A percentile compares a stretch with the other conserved stretches of the same genome.
Conservation (phyloP, 345 rosid genomes). For the Rubroshorea leprosula region DNA sequence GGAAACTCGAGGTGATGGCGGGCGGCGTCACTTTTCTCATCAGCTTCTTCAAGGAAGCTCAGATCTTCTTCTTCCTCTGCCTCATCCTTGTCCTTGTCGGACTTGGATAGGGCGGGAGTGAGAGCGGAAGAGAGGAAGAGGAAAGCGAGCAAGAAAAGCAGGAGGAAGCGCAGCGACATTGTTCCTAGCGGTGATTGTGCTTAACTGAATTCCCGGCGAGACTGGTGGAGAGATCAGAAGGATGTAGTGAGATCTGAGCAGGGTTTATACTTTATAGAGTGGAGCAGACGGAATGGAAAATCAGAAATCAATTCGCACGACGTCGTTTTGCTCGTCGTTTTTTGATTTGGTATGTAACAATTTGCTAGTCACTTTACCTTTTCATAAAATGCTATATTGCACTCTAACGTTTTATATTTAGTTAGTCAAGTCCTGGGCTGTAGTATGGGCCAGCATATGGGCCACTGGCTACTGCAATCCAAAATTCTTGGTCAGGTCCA, state of each 20-base stretch:
- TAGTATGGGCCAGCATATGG: no score
- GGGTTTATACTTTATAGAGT: constrained; percentile 19
- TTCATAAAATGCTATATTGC: no score
- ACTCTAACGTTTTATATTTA: no score
- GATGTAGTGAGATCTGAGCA: constrained; percentile 15
- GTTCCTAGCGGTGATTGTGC: background rate
- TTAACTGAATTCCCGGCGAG: background rate
- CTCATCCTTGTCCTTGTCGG: constrained; percentile 16
- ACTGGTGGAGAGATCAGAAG: constrained; percentile 17
- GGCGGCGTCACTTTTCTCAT: constrained; percentile 20
- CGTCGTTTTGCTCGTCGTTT: no score
- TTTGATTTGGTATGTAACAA: no score
- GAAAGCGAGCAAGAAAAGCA: constrained; percentile 39
- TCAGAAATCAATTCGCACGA: background rate
- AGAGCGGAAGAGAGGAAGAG: constrained; percentile 47
- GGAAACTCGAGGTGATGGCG: constrained; percentile 8
- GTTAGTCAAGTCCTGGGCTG: no score
- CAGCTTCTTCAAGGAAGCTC: constrained; percentile 72
- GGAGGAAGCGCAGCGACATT: constrained; percentile 42
- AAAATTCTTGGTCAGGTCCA: no score
- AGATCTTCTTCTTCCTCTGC: constrained; percentile 56
- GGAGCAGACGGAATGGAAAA: background rate
- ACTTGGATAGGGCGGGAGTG: constrained; percentile 39
- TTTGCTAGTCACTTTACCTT: no score
- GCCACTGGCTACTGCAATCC: no score